Base-by-base conservation (phyloP, 371 early-diverging fungal genomes). In the Sporodiniella umbellata region DNA sequence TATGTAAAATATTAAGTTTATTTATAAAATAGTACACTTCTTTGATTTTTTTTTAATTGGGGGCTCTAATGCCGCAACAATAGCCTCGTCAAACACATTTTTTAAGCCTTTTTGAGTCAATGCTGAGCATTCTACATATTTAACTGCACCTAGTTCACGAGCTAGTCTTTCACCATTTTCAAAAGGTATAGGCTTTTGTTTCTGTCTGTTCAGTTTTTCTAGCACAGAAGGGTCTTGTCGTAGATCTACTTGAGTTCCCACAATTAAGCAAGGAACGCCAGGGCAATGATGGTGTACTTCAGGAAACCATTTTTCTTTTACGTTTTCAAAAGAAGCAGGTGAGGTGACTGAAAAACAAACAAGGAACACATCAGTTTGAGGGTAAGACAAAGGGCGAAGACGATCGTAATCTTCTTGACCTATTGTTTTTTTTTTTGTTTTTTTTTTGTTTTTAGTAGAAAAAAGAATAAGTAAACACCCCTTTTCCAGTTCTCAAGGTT, bases 61-160 rank as follows among this genome's bases (percentile, higher is more conserved):
- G 23, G 98, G 98, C 55, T 95, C 96, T 56, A 98, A 66, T 26
- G 96, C 98, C 18, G 96, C 98, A 25, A 96, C 93, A 60, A 98
- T 96, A 14, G 98, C 98, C 68, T 98, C 96, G 64, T 96, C 98
- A 81, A 98, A 98, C 25, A 99, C 98, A 68, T 99, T 96, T 75
- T 97, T 95, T 55, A 99, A 78, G 11, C 99, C 87, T 63, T 88
- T 86, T 68, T 95, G 98, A 33, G 96, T 96, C 59, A 96, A 72
- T 31, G 99, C 96, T 44, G 96, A 95, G 66, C 98, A 99, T 64
- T 99, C 99, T 35, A 99, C 90, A 69, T 97, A 99, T 75, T 94
- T 95, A 58, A 95, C 92, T n/a, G 98, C 98, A 33, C 87, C 86
- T 43, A 97, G 83, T 62, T 94, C 94, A 56, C 82, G 80, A 45